Base-by-base conservation (phyloP, 805 yeast genomes). In the Kodamaea leandrae region DNA sequence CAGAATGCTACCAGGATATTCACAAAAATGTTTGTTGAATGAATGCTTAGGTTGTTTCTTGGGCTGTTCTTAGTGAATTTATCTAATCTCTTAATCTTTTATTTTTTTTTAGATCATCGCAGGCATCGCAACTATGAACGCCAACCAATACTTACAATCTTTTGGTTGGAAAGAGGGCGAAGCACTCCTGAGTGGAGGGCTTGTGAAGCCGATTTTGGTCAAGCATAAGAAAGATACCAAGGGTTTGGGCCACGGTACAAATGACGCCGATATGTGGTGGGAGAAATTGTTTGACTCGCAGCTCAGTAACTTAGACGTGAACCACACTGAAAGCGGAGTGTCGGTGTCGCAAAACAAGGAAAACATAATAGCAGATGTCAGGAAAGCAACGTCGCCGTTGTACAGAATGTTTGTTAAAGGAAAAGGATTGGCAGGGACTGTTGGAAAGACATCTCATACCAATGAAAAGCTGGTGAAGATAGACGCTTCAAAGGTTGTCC, bases 121-220 rank as follows among this genome's bases (percentile, higher is more conserved):
- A 32, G 15, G 16, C 21, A 36, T 20, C 39, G 17, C 23, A 12
- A 28, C 24, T 23, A 89, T 90, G 96, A 80, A 93, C 60, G 80
- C 95, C 28, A 74, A 74, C 39, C 74, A 64, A 40, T 93, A 91
- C 58, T 64, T 91, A 48, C 68, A 75, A 54, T 77, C 85, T 1
- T 88, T 76, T 54, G 98, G 98, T 14, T 91, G 99, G 99, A 72
- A 71, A 41, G 91, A 87, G 50, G 99, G 99, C 1, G 86, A 88
- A 50, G 95, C 95, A 0, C 66, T 91, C 25, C 78, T 74, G 47
- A 61, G 73, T 33, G 96, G 96, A 3, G 95, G 96, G 0, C 61
- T 91, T 39, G 80, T 75, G 52, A 86, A 80, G 51, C 98, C 99
- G 0, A 80, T 91, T 30, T 63, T 91, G 46, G 96, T 93, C 41